Percentiles rank a stretch among this genome's conserved stretches.
phyloP scores from a whole-genome alignment of 1,284 basidiomycete species.

The Sanghuangporus weigelae region DNA sequence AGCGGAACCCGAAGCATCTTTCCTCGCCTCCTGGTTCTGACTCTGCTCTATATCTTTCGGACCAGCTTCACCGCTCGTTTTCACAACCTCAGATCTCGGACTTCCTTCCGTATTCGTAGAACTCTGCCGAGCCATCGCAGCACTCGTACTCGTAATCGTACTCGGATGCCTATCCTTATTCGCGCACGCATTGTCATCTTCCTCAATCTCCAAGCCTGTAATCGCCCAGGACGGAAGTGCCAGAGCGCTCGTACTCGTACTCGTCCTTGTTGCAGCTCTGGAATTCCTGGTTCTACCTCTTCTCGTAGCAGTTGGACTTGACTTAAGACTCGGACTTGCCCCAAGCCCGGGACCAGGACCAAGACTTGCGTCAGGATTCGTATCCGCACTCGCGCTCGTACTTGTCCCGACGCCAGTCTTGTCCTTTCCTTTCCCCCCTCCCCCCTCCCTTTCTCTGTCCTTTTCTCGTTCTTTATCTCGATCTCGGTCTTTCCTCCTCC shows the following conservation, averaged over 20 bases:
- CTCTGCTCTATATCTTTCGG: background rate
- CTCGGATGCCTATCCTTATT: too few relatives aligned
- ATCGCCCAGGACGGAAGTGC: conserved; percentile 12
- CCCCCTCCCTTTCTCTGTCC: background rate
- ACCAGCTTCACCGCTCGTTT: background rate
- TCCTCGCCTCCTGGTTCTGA: background rate
- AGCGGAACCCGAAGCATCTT: background rate
- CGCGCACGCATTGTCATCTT: background rate
- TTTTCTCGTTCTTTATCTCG: conserved; percentile 38
- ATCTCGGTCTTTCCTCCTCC: conserved; percentile 35
- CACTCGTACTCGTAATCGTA: background rate
- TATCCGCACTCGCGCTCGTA: background rate
- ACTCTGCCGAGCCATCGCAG: background rate
- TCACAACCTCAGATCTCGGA: background rate
- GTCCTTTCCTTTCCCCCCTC: background rate
- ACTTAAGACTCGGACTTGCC: background rate
- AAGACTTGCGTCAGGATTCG: background rate
- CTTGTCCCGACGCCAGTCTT: background rate
- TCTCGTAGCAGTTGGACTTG: background rate
- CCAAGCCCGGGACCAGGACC: background rate
- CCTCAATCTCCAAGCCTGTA: background rate
- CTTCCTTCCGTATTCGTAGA: background rate
- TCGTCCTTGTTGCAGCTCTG: background rate
- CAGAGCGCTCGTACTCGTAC: background rate
- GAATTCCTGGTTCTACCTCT: background rate